Base-by-base conservation (phyloP, 306 rosid species). In the Acacia melanoxylon region DNA sequence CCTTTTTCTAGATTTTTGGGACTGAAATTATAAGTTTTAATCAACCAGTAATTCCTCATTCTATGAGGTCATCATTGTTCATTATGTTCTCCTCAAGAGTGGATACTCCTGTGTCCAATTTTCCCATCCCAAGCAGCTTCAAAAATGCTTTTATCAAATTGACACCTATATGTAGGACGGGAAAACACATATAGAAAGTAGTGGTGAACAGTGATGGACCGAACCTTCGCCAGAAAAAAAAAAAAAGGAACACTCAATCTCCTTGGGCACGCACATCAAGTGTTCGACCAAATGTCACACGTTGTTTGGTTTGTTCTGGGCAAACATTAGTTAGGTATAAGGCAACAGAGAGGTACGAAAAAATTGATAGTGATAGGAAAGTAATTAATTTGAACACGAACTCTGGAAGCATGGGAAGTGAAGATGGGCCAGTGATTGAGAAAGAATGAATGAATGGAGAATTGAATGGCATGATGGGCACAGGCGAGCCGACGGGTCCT, bases 21-120 rank as follows among this genome's bases (percentile, higher is more conserved):
- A 35, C 65, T 67, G 62, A 52, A 65, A 75, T 81, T 65, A 74
- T 74, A 81, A 58, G 78, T 52, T 71, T 68, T 75, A 75, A 66
- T 83, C 82, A 81, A 84, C 85, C 52, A 51, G 83, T 78, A 80
- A 68, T 77, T 82, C 83, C 76, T 81, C 89, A 59, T 83, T 86
- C 81, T 75, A 80, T 56, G 71, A 82, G 62, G 87, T 77, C 78
- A 89, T 90, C 79, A 90, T 85, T 87, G 86, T 78, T 85, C 92
- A 93, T 91, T 75, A 87, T 86, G 85, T 78, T 80, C 67, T 81
- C 67, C 58, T 46, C 82, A 42, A 65, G 77, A 88, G 90, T 89
- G 91, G 88, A 81, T 71, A 62, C 77, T 73, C 62, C 69, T 72
- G 92, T 87, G 86, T 72, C 85, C 81, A 82, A 85, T 83, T 89